Base-by-base conservation (phyloP, 2,329 filamentous ascomycete species). In the Colletotrichum incanum region DNA sequence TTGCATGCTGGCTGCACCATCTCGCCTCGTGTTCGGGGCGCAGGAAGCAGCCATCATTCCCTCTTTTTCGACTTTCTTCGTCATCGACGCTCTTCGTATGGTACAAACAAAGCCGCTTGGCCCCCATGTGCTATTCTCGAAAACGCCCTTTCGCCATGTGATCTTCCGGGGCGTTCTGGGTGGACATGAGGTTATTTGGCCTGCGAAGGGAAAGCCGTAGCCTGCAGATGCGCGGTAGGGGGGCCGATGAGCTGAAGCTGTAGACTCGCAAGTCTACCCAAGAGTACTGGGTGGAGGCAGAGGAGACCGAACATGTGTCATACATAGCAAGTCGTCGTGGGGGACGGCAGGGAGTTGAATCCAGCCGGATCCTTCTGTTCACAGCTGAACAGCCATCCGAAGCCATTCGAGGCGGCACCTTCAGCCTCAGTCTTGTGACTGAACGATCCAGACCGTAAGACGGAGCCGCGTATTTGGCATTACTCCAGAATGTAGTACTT, bases 1-100 rank as follows among this genome's bases (percentile, higher is more conserved):
- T 58, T 58, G n/a, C 55, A 28, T 58, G 55, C n/a, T 18, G 34
- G 14, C 55, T 28, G 55, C 55, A 41, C n/a, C 37, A 26, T 58
- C 18, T 14, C n/a, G 55, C 2, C 55, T 41, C 55, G 55, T 41
- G 37, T 58, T 58, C 55, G 37, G 37, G 55, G 4, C 12, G 7
- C 7, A 12, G 37, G 37, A 41, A 58, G 6, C n/a, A 28, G n/a
- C 37, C 55, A 26, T 41, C 8, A 14, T 5, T 18, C n/a, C 5
- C n/a, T 9, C 11, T 20, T 18, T 9, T n/a, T 41, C 37, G 7
- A 58, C 28, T 20, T 54, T 54, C 7, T 18, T 26, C 34, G 37
- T 28, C n/a, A 7, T 3, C 8, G 5, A 41, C 5, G 54, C 37
- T 58, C 5, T 7, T 41, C 3, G 37, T n/a, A 39, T 23, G 37